Base-by-base conservation (phyloP, 1,284 basidiomycete genomes). In the Chondrostereum purpureum region DNA sequence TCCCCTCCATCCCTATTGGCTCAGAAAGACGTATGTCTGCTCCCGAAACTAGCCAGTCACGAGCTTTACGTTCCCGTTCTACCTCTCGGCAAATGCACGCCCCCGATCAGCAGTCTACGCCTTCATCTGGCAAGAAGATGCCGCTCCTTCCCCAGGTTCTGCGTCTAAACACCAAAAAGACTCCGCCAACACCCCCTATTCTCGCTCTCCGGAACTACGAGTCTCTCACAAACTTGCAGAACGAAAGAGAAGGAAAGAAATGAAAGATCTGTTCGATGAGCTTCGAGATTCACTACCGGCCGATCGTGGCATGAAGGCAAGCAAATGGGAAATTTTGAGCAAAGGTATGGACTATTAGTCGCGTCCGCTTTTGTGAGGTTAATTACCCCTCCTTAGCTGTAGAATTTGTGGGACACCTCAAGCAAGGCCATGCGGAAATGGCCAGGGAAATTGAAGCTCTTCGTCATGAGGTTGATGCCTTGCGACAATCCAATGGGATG, bases 261-360 rank as follows among this genome's bases (percentile, higher is more conserved):
- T 97, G 93, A 94, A 94, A 60, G 92, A 96, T 50, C 64, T 97
- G 40, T 97, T 96, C 59, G 93, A 97, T 56, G 93, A 97, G 64
- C 68, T 97, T 49, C 77, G 90, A 46, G 92, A 94, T 63, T 82
- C 89, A 54, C 69, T 97, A 23, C 93, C 93, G 2, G 85, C 88
- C 37, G 91, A 94, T 64, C 77, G 91, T 46, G 90, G 89, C 24
- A 88, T 92, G 83, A 95, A 96, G 62, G 86, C 90, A 16, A 92
- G 88, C 68, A 97, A 97, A 68, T 96, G 92, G 93, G 92, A 96
- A 68, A 94, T 95, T 48, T 68, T 96, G 31, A 92, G 82, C 64
- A 93, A 94, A 80, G 88, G 92, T 89, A 54, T 53, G 73, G 12
- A 2, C 13, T 21, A 10, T 13, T 63, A 31, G 2, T 39, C 38